These are phyloP conservation scores for Pleurostoma richardsiae DNA, from an alignment of 2,329 filamentous ascomycete species.

Conservation along the genomic window DNA sequence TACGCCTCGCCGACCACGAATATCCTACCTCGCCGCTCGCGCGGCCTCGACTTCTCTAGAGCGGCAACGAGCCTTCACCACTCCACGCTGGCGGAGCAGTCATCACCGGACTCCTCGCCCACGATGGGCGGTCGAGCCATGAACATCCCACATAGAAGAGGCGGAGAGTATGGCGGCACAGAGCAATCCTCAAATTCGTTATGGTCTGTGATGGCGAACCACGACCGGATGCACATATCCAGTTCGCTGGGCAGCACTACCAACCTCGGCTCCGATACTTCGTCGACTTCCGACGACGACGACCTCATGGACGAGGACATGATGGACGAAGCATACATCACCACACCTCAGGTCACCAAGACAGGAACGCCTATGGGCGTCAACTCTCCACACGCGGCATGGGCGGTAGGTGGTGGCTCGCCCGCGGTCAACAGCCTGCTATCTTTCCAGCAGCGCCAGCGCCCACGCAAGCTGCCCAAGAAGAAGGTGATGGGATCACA, in stretches of 20 bases:
- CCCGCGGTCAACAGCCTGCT: slow-evolving; percentile 71
- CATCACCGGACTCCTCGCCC: slow-evolving; percentile 86
- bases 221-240: slow-evolving; percentile 67
- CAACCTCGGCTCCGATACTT: slow-evolving; percentile 69
- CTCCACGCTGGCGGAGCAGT: slow-evolving; percentile 83
- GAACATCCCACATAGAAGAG: slow-evolving; percentile 53
- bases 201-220: slow-evolving; percentile 66
- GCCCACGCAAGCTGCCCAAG: slow-evolving; percentile 63
- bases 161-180: slow-evolving; percentile 40
- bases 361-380: slow-evolving; percentile 39
- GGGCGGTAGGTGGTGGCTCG: slow-evolving; percentile 63
- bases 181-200: slow-evolving; percentile 66
- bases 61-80: slow-evolving; percentile 94
- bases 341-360: slow-evolving; percentile 73
- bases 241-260: slow-evolving; percentile 72
- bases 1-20: slow-evolving; percentile 79
- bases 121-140: slow-evolving; percentile 66
- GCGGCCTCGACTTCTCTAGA: slow-evolving; percentile 88
- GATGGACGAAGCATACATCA: slow-evolving; percentile 75
- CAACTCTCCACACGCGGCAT: slow-evolving; percentile 47
- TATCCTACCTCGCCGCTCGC: slow-evolving; percentile 80
- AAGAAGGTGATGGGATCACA: slow-evolving; percentile 41
- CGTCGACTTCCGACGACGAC: slow-evolving; percentile 67
- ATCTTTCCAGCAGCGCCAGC: slow-evolving; percentile 76
- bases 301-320: slow-evolving; percentile 68